A percentile compares a stretch with the other conserved stretches of the same genome.
Evolutionary conservation across 805 yeast genomes (phyloP).

Genomic region (Yarrowia sp.): DNA sequence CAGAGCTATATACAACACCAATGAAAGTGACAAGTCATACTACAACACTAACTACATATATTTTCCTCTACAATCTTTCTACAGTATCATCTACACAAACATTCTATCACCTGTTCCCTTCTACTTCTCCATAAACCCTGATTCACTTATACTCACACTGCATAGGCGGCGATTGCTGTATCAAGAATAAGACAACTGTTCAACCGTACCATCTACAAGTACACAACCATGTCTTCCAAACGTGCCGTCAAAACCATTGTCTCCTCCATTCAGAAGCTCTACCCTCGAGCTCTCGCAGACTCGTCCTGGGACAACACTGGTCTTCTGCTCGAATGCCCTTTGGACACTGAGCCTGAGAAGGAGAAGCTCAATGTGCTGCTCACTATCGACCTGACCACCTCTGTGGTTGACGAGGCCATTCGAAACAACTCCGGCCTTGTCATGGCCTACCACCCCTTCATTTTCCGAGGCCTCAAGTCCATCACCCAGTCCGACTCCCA

Average conservation of each 20-base stretch:
- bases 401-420: conserved; percentile 85
- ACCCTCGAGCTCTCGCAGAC: conserved; percentile 81
- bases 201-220: no score
- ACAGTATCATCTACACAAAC: no score
- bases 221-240: conserved; percentile 39
- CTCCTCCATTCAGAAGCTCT: conserved; percentile 56
- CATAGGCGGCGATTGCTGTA: conserved; percentile 11
- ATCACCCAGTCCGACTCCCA: conserved; percentile 72
- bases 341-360: conserved; percentile 27
- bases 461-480: conserved; percentile 80
- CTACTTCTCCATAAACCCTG: conserved; percentile 4
- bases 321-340: conserved; percentile 66
- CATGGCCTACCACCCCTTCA: conserved; percentile 91
- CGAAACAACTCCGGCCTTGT: conserved; percentile 51
- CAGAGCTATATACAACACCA: no score
- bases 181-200: no score
- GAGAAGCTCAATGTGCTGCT: conserved; percentile 46
- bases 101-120: no score
- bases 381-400: conserved; percentile 78
- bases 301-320: conserved; percentile 96
- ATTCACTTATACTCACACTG: background rate
- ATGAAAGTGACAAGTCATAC: no score
- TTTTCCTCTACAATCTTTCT: no score
- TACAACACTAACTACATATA: no score
- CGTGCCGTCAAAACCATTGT: conserved; percentile 41